phyloP scores from a whole-genome alignment of 1,284 basidiomycete genomes.

The Dichomitus squalens region DNA sequence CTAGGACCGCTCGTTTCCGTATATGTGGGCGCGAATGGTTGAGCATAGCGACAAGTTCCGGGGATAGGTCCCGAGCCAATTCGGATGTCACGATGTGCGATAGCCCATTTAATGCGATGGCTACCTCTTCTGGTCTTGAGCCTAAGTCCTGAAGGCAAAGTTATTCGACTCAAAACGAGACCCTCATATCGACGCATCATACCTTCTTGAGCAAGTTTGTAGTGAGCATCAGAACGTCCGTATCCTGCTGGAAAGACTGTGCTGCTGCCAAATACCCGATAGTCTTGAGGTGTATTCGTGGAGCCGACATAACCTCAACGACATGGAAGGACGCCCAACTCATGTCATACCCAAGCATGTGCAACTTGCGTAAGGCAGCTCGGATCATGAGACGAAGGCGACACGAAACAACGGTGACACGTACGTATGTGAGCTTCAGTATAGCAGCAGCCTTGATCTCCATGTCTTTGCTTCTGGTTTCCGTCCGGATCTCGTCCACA shows the following conservation, averaged over 20 bases:
- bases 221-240: constrained; percentile 96
- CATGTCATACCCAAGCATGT: constrained; percentile 94
- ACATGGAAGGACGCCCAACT: constrained; percentile 92
- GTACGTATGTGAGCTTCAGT: constrained; percentile 94
- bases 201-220: constrained; percentile 99
- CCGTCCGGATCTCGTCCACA: constrained; percentile 86
- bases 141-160: constrained; percentile 70
- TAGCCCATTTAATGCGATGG: constrained; percentile 85
- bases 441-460: constrained; percentile 95
- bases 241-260: constrained; percentile 92
- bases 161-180: neutral
- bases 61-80: constrained; percentile 85
- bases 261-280: constrained; percentile 95
- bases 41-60: constrained; percentile 87
- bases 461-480: constrained; percentile 95
- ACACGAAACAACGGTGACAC: neutral
- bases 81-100: constrained; percentile 89
- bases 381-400: neutral
- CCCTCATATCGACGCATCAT: constrained; percentile 25
- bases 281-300: constrained; percentile 89
- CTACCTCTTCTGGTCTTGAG: constrained; percentile 75
- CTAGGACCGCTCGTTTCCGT: constrained; percentile 87
- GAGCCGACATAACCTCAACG: constrained; percentile 96
- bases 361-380: constrained; percentile 55
- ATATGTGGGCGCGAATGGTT: constrained; percentile 90